These are phyloP conservation scores for Aspergillus eucalypticola DNA, from an alignment of 2,329 filamentous ascomycete genomes.

Conservation along the genomic window DNA sequence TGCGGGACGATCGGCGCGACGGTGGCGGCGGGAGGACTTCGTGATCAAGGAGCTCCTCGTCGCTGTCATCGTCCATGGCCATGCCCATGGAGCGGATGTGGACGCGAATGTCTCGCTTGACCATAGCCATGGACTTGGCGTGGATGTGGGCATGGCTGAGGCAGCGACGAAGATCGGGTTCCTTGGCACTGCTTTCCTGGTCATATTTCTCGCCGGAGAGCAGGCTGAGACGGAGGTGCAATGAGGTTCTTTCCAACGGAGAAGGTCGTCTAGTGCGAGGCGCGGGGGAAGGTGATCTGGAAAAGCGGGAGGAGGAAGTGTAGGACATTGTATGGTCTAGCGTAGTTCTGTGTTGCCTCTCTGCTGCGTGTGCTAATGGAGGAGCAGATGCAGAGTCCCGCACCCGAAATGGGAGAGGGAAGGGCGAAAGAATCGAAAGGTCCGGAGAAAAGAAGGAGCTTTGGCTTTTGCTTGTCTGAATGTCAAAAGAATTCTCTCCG, in stretches of 20 bases:
- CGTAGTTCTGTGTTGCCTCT: neutral
- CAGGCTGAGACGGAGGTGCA: constrained; percentile 6
- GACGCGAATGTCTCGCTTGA: constrained; percentile 9
- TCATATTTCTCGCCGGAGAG: constrained; percentile 8
- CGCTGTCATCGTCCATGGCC: constrained; percentile 5
- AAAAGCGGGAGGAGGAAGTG: constrained; percentile 1
- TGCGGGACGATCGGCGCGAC: neutral
- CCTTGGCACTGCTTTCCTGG: constrained; percentile 6
- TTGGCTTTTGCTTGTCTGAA: neutral
- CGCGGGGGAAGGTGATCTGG: neutral
- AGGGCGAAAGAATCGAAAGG: neutral
- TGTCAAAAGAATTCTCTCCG: neutral
- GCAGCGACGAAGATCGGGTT: constrained; percentile 8
- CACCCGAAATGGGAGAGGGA: constrained; percentile 3
- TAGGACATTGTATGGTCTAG: constrained; percentile 6
- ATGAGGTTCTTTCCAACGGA: constrained; percentile 1
- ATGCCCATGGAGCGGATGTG: constrained; percentile 10
- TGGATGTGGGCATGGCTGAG: constrained; percentile 7
- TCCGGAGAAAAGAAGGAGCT: neutral
- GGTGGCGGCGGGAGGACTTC: neutral
- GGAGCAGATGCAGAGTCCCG: neutral
- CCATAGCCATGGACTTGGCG: constrained; percentile 6
- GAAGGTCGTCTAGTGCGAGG: neutral
- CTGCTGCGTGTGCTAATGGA: neutral
- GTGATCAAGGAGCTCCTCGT: neutral